A percentile compares a stretch with the other conserved stretches of the same genome.
Evolutionary conservation across 768 basidiomycete genomes (phyloP).

Genomic region (Sporobolomyces pararoseus): DNA sequence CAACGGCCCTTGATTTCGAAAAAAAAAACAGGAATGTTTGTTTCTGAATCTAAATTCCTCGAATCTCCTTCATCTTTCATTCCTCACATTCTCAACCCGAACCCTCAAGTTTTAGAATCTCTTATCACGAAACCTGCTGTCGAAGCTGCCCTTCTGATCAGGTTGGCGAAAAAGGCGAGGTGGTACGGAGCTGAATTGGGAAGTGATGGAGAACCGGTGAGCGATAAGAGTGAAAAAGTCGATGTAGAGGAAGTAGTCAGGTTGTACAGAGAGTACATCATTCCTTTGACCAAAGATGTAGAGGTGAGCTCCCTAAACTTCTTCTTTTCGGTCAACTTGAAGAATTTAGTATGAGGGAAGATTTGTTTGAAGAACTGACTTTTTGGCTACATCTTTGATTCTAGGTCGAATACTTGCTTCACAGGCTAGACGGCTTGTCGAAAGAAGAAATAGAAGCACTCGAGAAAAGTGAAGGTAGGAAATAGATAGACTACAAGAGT

Average conservation of each 20-base stretch:
- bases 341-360: too few relatives aligned
- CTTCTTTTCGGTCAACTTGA: too few relatives aligned
- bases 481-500: too few relatives aligned
- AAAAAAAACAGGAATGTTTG: constrained; percentile 85
- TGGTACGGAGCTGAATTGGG: constrained; percentile 78
- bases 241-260: constrained; percentile 89
- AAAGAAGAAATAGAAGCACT: constrained; percentile 64
- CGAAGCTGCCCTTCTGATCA: constrained; percentile 73
- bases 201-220: constrained; percentile 58
- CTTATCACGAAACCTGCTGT: constrained; percentile 98
- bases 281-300: constrained; percentile 94
- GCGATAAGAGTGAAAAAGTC: constrained; percentile 58
- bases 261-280: constrained; percentile 90
- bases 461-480: not conserved
- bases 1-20: too few relatives aligned
- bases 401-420: constrained; percentile 92
- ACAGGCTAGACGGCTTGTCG: constrained; percentile 77
- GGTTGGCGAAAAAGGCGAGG: constrained; percentile 77
- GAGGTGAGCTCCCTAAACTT: constrained; percentile 60
- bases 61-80: constrained; percentile 80
- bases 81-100: constrained; percentile 78
- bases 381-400: too few relatives aligned
- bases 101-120: constrained; percentile 67
- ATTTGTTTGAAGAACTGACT: too few relatives aligned
- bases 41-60: constrained; percentile 95